Evolutionary conservation across 192 early-diverging fungal genomes (phyloP), one percentile per base, ranked within the genome.

Genomic region (Entomortierella parvispora): DNA sequence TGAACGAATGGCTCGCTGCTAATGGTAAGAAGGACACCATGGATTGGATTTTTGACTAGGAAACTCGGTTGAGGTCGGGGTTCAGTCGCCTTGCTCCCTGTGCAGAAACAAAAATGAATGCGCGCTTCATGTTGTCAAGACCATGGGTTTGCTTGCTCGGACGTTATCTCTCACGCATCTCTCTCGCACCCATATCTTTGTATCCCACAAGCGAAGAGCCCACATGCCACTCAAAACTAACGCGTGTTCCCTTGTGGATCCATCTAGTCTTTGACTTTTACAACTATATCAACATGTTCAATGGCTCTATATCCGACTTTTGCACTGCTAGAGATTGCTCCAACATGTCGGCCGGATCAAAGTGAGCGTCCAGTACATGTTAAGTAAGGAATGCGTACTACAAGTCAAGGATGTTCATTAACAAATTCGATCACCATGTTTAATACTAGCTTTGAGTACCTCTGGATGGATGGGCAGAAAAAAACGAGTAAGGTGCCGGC

Each of bases 1-100:
- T 81, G 28, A 95, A 96, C 79, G 97, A 99, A 83, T 99, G 97
- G 97, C 88, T 92, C 23, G 93, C 93, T 8, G 87, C 89, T 64
- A 94, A 93, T 65, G 83, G 89, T 90, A 87, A 66, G 63, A 42
- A 18, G 20, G 7, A 1, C 61, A 42, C 25, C 17, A 6, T 58
- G 12, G 40, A 25, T 29, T 25, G n/a, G n/a, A n/a, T n/a, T n/a
- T n/a, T n/a, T n/a, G n/a, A n/a, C n/a, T n/a, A n/a, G n/a, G n/a
- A n/a, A n/a, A n/a, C n/a, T n/a, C n/a, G n/a, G n/a, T n/a, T n/a
- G n/a, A n/a, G n/a, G n/a, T n/a, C n/a, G n/a, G n/a, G n/a, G n/a
- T n/a, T n/a, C n/a, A n/a, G n/a, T n/a, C n/a, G n/a, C n/a, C n/a
- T n/a, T n/a, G n/a, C n/a, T n/a, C n/a, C n/a, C n/a, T n/a, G n/a